A percentile compares a stretch with the other conserved stretches of the same genome.
These are phyloP conservation scores for Penicillium corylophilum DNA, from an alignment of 2,329 filamentous ascomycete species.

Conservation along the genomic window DNA sequence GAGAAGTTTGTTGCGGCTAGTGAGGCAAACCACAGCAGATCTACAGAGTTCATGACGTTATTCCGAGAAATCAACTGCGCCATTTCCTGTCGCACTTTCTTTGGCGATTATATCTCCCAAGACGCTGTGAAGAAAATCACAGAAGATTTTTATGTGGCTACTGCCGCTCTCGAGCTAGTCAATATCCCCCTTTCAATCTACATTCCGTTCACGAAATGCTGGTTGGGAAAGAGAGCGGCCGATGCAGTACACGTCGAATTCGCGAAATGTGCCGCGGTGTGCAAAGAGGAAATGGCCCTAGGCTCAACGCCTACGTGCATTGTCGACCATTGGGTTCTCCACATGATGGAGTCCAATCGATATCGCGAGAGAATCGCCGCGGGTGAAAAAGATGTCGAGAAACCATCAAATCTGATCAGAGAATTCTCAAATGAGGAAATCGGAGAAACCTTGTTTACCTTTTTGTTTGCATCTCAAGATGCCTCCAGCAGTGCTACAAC, in stretches of 20 bases:
- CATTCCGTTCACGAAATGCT: slow-evolving; percentile 82
- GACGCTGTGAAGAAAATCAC: slow-evolving; percentile 84
- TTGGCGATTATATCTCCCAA: slow-evolving; percentile 84
- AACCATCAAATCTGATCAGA: slow-evolving; percentile 50
- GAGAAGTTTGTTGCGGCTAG: slow-evolving; percentile 69
- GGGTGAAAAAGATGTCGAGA: slow-evolving; percentile 57
- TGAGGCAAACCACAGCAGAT: slow-evolving; percentile 62
- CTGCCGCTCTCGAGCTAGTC: slow-evolving; percentile 84
- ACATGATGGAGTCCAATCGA: slow-evolving; percentile 74
- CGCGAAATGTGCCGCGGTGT: slow-evolving; percentile 78
- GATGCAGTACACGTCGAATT: slow-evolving; percentile 83
- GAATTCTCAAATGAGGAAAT: slow-evolving; percentile 54
- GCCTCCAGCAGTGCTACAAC: slow-evolving; percentile 55
- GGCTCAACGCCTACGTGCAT: slow-evolving; percentile 80
- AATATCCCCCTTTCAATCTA: slow-evolving; percentile 79
- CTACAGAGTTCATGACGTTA: slow-evolving; percentile 74
- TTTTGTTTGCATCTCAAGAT: slow-evolving; percentile 56
- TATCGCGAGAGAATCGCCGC: slow-evolving; percentile 71
- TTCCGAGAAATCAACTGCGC: slow-evolving; percentile 90
- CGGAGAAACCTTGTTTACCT: slow-evolving; percentile 53
- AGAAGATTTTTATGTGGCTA: slow-evolving; percentile 89
- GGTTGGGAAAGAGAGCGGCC: slow-evolving; percentile 84
- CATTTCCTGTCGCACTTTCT: slow-evolving; percentile 83
- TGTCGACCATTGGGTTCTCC: slow-evolving; percentile 81
- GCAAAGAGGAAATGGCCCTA: slow-evolving; percentile 77